phyloP scores from a whole-genome alignment of 2,329 filamentous ascomycete species.

The Sordariomycetes sp. region DNA sequence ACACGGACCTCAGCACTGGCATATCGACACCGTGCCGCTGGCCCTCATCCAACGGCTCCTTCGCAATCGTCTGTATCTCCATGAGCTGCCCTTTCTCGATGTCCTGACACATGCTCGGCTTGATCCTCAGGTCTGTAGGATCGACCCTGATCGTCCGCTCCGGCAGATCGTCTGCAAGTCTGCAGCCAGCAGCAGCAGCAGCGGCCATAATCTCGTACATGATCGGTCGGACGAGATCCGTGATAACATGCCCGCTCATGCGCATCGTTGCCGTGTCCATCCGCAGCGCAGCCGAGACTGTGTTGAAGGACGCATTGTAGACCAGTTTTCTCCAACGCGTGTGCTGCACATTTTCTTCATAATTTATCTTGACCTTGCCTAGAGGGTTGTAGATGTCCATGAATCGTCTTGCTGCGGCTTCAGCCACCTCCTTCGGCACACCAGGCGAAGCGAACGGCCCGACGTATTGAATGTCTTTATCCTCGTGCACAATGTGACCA shows the following conservation, averaged over 20 bases:
- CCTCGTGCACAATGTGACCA: constrained; percentile 42
- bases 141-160: constrained; percentile 36
- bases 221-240: constrained; percentile 38
- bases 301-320: constrained; percentile 41
- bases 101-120: constrained; percentile 47
- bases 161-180: constrained; percentile 29
- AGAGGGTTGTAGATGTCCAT: constrained; percentile 35
- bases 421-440: constrained; percentile 12
- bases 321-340: constrained; percentile 42
- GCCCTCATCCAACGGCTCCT: constrained; percentile 1
- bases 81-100: constrained; percentile 27
- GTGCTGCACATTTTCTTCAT: constrained; percentile 29
- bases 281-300: constrained; percentile 38
- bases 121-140: constrained; percentile 35
- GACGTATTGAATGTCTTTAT: constrained; percentile 38
- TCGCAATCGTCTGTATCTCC: constrained; percentile 18
- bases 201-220: constrained; percentile 43
- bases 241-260: constrained; percentile 30
- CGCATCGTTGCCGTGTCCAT: constrained; percentile 42
- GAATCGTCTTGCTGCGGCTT: constrained; percentile 28
- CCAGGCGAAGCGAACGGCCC: constrained; percentile 35
- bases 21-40: constrained; percentile 23
- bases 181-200: constrained; percentile 30
- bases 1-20: constrained; percentile 38
- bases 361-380: constrained; percentile 31